Evolutionary conservation across 2,329 filamentous ascomycete species (phyloP), one percentile per base, ranked within the genome.

Genomic region (Fusarium camptoceras): DNA sequence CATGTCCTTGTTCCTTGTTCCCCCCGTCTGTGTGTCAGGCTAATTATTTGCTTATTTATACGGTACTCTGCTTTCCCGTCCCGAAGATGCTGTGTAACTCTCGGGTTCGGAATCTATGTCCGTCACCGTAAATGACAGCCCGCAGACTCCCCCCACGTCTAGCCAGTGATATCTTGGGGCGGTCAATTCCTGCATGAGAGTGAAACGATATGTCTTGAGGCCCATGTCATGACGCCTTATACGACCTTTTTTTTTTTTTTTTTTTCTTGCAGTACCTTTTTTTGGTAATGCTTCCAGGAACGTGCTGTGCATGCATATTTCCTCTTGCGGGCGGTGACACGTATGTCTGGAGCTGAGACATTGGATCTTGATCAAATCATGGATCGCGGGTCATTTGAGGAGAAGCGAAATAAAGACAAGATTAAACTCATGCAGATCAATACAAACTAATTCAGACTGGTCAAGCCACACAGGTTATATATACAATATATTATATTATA

Each of bases 21-120:
- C 15, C 6, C 50, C 24, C 15, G 20, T 22, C 18, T 15, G 16
- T 28, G 3, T 39, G 34, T 30, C 41, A n/a, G 16, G 46, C 43
- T 18, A 39, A 25, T 11, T 14, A 43, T 8, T 16, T 53, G 34
- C 31, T 47, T 24, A 53, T 24, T 42, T 24, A 53, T 20, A 16
- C 31, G 18, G 18, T 12, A 37, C 10, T n/a, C 34, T 37, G 25
- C 50, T 39, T 37, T 28, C 43, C 25, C 30, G 55, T 66, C 41
- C 46, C 55, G 55, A 53, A 25, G 15, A 58, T 41, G 60, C 9
- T 44, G 60, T 57, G 68, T 63, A 59, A 72, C 54, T 9, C 34
- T 63, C 58, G 68, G 63, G 41, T 47, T 47, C 34, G 43, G 44
- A 49, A 63, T 30, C 48, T n/a, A 46, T 27, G 37, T 55, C 37